Base-by-base conservation (phyloP, 2,329 filamentous ascomycete genomes). In the Tolypocladium ovalisporum region DNA sequence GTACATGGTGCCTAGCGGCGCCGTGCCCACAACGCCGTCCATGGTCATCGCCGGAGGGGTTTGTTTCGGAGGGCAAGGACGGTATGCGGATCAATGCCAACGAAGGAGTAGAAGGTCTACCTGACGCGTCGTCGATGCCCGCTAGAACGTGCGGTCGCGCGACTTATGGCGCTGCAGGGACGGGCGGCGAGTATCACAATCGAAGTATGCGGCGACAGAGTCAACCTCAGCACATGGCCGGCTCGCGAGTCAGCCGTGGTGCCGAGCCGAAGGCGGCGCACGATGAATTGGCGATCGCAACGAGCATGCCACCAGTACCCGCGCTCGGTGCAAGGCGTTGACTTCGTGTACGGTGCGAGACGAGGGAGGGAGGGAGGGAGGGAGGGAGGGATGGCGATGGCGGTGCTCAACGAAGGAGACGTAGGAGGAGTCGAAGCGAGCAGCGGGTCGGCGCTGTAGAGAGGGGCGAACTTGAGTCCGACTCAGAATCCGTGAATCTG, bases 1-100 rank as follows among this genome's bases (percentile, higher is more conserved):
- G 70, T 94, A 97, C 79, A 97, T 87, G 68, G 86, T 84, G 70
- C 84, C 82, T 60, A 78, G 78, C 59, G 83, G 81, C 68, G 82
- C 77, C 62, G 80, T 78, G 61, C 80, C 79, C 65, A 82, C 75
- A 62, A 84, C 76, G 62, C 82, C 81, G 71, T 86, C 86, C 83
- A 86, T 86, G 66, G 63, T 57, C 54, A 49, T 49, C 56, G 54
- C 29, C 29, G 24, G 32, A 57, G 22, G 55, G 17, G 54, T 34
- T 17, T 51, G 4, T 13, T 29, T n/a, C n/a, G n/a, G 47, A n/a
- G 19, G n/a, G 15, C 47, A 7, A 34, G 47, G 19, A 13, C 47
- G 29, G 29, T 7, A 6, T 34, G 19, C 10, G 19, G 47, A 22
- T 34, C 9, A n/a, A 51, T 22, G 47, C 17, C 29, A 19, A 51